Base-by-base conservation (phyloP, 2,329 filamentous ascomycete genomes). In the Curvularia hawaiiensis region DNA sequence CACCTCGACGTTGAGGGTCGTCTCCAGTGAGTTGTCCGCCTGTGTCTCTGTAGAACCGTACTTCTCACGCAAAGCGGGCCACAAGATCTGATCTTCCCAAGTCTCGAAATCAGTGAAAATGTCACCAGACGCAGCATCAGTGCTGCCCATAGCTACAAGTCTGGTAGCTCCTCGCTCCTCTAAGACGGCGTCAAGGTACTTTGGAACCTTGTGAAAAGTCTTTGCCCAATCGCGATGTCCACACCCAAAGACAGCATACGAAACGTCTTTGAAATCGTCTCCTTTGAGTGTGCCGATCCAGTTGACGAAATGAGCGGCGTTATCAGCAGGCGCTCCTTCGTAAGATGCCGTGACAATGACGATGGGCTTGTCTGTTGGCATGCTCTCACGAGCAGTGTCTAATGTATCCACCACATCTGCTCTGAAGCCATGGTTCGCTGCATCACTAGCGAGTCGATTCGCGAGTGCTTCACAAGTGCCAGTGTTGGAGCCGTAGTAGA, bases 391-490 rank as follows among this genome's bases (percentile, higher is more conserved):
- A 1, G 64, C 68, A 1, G 69, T 60, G 39, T 79, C 77, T 10
- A 79, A 58, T 1, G 66, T 72, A 22, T 71, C 68, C 0, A 78
- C 62, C 1, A 76, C 62, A 7, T 70, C 68, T 20, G 73, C 75
- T 7, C 60, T 65, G 55, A 76, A 78, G 6, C 78, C 77, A 52
- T 76, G 71, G 4, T 69, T 68, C 14, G 67, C 58, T 1, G 76
- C 76, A 33, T 75, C 70, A 8, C 71, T 66, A 5, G 72, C 74
- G 8, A 79, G 65, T 8, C 70, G 65, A 31, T 77, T 73, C 1
- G 78, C 78, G 5, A 79, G 68, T 11, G 74, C 73, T 61, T 79
- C 75, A 50, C 77, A 79, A 7, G 78, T 79, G 1, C 78, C 75
- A 14, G 73, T 75, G 56, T 79, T 79, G 2, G 74, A 77, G 6